phyloP scores from a whole-genome alignment of 2,329 filamentous ascomycete species.

The Aspergillus ochraceoroseus region DNA sequence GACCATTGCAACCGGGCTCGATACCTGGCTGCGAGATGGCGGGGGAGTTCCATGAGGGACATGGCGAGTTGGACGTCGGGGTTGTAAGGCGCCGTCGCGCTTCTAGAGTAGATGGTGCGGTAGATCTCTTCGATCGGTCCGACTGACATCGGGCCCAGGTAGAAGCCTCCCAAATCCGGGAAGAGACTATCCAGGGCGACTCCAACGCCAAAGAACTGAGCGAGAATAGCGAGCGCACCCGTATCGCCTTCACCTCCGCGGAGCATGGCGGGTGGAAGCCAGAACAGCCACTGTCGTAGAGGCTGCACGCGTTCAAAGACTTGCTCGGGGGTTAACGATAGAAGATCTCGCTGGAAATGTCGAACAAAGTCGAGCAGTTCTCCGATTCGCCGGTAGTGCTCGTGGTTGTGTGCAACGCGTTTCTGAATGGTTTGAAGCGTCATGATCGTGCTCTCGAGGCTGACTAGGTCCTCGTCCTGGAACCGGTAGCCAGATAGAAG shows the following conservation, averaged over 20 bases:
- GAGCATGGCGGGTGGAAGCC: conserved; percentile 81
- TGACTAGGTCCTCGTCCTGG: conserved; percentile 63
- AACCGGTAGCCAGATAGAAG: conserved; percentile 33
- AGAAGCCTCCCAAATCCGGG: conserved; percentile 82
- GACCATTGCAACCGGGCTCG: conserved; percentile 64
- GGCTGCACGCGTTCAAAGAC: conserved; percentile 88
- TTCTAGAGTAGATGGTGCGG: conserved; percentile 66
- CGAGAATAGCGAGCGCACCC: conserved; percentile 74
- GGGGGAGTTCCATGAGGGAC: conserved; percentile 66
- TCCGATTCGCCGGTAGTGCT: conserved; percentile 63
- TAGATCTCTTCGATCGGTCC: conserved; percentile 82
- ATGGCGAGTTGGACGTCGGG: conserved; percentile 59
- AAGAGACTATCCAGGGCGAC: conserved; percentile 86
- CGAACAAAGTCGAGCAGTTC: conserved; percentile 69
- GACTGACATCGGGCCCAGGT: conserved; percentile 76
- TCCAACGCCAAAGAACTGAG: conserved; percentile 86
- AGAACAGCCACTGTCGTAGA: conserved; percentile 89
- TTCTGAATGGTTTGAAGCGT: conserved; percentile 56
- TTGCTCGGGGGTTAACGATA: conserved; percentile 66
- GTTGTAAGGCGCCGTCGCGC: conserved; percentile 54
- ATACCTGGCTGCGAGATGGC: conserved; percentile 65
- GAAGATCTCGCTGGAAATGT: conserved; percentile 65
- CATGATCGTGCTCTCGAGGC: conserved; percentile 62
- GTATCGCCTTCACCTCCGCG: conserved; percentile 71
- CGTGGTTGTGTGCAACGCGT: conserved; percentile 63